phyloP scores from a whole-genome alignment of 176 grass and related monocot genomes.

The Cymbopogon citratus region DNA sequence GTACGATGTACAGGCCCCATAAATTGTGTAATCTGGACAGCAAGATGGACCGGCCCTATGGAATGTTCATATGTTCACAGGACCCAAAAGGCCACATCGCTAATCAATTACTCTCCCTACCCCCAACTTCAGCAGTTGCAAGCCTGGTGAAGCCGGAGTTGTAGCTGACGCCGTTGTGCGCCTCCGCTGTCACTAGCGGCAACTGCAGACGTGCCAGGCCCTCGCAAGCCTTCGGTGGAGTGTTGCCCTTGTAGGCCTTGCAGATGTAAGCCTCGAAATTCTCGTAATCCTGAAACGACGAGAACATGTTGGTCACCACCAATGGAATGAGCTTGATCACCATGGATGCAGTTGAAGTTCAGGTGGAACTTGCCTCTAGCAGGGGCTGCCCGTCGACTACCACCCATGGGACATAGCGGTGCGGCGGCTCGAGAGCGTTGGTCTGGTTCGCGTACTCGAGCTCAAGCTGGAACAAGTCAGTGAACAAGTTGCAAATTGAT shows the following conservation, averaged over 20 bases:
- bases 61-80: background rate
- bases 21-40: background rate
- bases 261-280: constrained; percentile 65
- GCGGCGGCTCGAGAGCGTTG: constrained; percentile 59
- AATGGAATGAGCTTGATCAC: background rate
- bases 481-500: background rate
- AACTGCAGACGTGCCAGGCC: background rate
- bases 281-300: constrained; percentile 63
- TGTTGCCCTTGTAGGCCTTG: constrained; percentile 63
- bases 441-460: constrained; percentile 75
- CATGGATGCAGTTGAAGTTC: background rate
- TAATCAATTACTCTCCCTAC: background rate
- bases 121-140: background rate
- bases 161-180: constrained; percentile 32
- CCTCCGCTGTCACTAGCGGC: constrained; percentile 12
- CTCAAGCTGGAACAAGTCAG: constrained; percentile 43
- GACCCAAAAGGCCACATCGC: background rate
- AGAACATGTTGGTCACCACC: background rate
- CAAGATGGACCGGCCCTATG: background rate
- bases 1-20: background rate
- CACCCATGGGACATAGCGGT: constrained; percentile 88
- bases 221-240: constrained; percentile 49
- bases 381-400: constrained; percentile 77
- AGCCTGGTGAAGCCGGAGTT: constrained; percentile 2
- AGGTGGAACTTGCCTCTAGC: constrained; percentile 37